Base-by-base conservation (phyloP, 441 rosid species). In the Gossypium trilobum region DNA sequence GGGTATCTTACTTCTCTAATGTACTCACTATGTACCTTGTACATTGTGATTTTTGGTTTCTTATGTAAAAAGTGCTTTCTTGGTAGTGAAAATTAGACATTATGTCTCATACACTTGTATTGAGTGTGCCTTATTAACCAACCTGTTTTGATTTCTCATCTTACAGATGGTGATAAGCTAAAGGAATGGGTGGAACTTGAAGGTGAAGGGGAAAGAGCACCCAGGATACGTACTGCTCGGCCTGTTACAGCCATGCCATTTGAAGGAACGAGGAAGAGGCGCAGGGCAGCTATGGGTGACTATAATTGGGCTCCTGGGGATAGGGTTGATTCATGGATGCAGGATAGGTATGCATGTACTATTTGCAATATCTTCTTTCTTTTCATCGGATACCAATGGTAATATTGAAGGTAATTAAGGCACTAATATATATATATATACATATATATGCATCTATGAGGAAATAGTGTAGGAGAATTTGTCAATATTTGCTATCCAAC, bases 231-330 rank as follows among this genome's bases (percentile, higher is more conserved):
- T 55, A 65, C 77, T 73, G 84, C 93, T 74, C 97, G 93, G 63
- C 93, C 91, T 75, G 55, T 82, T 80, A 85, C 88, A 19, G 86
- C 82, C 57, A 62, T 89, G 80, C 93, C 90, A 71, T 88, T 79
- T 77, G 95, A 91, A 85, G 98, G 98, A 82, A 91, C 97, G 17
- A 91, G 91, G 84, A 95, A 95, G 91, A 89, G 99, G 68, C 92
- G 93, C 65, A 85, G 99, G 79, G 91, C 95, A 73, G 93, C 94
- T 42, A 80, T 84, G 73, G 93, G 85, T 14, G 95, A 90, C 78
- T 82, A 79, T 82, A 80, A 58, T 56, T 95, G 99, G 96, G 87
- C 90, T 60, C 82, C 89, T 79, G 99, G 97, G 70, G 97, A 93
- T 78, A 89, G 80, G 80, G 97, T 90, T 29, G 98, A 95, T 77